Evolutionary conservation across 2,329 filamentous ascomycete genomes (phyloP), one percentile per base, ranked within the genome.

Genomic region (Gyromitra esculenta): DNA sequence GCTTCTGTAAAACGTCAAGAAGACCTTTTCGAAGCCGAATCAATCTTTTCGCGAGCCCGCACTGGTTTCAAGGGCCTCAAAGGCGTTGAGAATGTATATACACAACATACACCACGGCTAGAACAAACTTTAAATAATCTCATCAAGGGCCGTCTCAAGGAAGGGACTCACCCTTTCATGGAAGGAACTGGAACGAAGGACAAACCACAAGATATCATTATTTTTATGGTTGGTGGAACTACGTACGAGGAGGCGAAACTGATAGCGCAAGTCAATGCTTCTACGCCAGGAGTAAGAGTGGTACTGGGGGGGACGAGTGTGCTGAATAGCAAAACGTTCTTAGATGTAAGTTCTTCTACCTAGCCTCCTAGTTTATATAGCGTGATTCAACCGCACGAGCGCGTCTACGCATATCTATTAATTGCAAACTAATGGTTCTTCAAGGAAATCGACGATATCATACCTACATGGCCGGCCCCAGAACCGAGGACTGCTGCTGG

Each of bases 201-300:
- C 82, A 98, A 98, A 83, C 96, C 96, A 2, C 96, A 99, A 83
- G 96, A 99, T 82, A 92, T 99, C 52, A 89, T 99, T 56, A 89
- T 99, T 6, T 99, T 99, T 82, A 94, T 99, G 82, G 87, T 97
- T 31, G 96, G 96, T 5, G 96, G 96, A 1, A 90, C 91, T 18
- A 99, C 96, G 0, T 99, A 97, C 82, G 96, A 99, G 83, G 96
- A 99, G 84, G 94, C 96, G 5, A 97, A 97, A 85, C 94, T 93
- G 87, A 90, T 98, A 50, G 93, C 96, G n/a, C 90, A 94, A 80
- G 90, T 99, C 75, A 99, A 99, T 84, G 94, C 94, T 18, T 93
- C 91, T 73, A 92, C 92, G 9, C 94, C 94, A 0, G 96, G 96
- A 0, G 88, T 98, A 8, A 89, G 96, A 71, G 91, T 99, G 2